Evolutionary conservation across 1,284 basidiomycete genomes (phyloP), one percentile per base, ranked within the genome.

Genomic region (Cutaneotrichosporon spelunceum): DNA sequence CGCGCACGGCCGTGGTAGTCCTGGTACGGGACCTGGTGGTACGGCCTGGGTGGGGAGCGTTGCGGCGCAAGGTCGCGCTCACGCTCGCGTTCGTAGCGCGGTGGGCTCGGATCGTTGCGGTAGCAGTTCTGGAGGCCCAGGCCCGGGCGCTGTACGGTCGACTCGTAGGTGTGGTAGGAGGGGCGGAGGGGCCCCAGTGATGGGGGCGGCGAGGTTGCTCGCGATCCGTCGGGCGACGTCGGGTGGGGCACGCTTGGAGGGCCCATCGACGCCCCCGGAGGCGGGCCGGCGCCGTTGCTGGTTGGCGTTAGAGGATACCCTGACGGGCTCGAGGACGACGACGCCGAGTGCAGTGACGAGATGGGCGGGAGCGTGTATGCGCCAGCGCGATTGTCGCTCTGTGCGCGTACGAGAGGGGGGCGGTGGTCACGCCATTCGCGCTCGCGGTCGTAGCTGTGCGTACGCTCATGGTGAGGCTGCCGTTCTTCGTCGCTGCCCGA

Each of bases 381-480:
- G 7, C 60, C 57, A 14, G 57, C 60, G n/a, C 52, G 23, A 2
- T 39, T 14, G 33, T 65, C 64, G 44, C 64, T 65, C 42, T 62
- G 64, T 10, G 64, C 29, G 16, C 64, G 58, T 23, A 50, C 55
- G 13, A 65, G 59, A 0, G 58, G 42, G 4, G 64, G 64, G 4
- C 61, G 61, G 45, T 39, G 53, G 49, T 63, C 59, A 29, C 48
- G 29, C 57, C 58, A 61, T 27, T 67, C 66, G 19, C 64, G 57
- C 23, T 45, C 44, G 21, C 52, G 36, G 27, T 62, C 61, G 33
- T 34, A 24, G 52, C 52, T 53, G 21, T 33, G 52, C 13, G 30
- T 33, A 7, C 52, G 52, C 21, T 53, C 30, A 33, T 53, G 19
- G 39, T 39, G 36, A 14, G 36, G 36, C 13, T 26, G 42, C 33